phyloP scores from a whole-genome alignment of 2,329 filamentous ascomycete genomes.

The Sclerotinia glacialis region DNA sequence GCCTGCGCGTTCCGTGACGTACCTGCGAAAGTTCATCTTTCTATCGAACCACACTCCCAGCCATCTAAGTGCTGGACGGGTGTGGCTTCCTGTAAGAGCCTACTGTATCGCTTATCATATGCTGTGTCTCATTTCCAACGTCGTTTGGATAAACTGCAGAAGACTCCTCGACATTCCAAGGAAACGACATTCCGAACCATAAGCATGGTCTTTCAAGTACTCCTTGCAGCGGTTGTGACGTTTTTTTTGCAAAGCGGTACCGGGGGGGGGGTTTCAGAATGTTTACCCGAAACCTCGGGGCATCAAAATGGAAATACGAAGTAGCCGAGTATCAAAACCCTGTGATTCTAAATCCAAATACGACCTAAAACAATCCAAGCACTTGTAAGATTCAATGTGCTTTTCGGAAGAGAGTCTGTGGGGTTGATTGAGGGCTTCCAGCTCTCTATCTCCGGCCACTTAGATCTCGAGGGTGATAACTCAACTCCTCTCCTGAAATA shows the following conservation, averaged over 20 bases:
- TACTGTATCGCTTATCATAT: too few relatives aligned
- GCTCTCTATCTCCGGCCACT: not conserved
- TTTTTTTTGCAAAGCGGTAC: not conserved
- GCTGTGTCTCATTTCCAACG: too few relatives aligned
- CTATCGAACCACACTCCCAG: too few relatives aligned
- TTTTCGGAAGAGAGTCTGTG: not conserved
- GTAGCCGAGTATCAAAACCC: not conserved
- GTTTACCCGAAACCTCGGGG: not conserved
- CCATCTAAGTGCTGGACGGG: too few relatives aligned
- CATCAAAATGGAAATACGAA: not conserved
- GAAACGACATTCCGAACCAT: not conserved
- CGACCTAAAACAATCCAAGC: not conserved
- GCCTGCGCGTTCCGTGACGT: too few relatives aligned
- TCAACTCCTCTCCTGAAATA: rapidly evolving
- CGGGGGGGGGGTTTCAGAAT: not conserved
- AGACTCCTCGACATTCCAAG: not conserved
- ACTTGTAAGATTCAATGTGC: not conserved
- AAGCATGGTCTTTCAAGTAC: not conserved
- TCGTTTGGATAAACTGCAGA: too few relatives aligned
- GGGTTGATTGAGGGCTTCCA: not conserved
- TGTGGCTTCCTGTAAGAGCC: too few relatives aligned
- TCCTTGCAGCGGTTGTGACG: not conserved
- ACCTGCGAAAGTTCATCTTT: too few relatives aligned
- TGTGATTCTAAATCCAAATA: not conserved
- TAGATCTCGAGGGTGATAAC: not conserved